Conservation (phyloP, 768 basidiomycete species). For the Xerocomellus intermedius region DNA sequence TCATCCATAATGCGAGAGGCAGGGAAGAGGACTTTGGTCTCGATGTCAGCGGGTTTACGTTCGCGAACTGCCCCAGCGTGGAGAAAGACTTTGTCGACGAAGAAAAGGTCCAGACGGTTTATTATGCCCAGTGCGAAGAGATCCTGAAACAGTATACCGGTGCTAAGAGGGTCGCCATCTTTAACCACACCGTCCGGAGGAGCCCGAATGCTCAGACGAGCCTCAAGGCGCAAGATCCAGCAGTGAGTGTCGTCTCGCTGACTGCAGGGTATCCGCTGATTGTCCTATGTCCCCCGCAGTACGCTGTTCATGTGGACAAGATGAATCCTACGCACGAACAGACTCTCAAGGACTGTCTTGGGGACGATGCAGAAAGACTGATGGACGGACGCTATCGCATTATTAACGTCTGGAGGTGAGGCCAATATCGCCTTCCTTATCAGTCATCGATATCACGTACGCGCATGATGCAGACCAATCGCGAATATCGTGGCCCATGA, state of each 20-base stretch:
- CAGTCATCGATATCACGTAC: neutral
- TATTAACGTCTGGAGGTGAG: constrained; percentile 43
- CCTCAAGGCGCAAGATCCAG: neutral
- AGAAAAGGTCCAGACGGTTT: neutral
- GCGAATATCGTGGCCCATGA: neutral
- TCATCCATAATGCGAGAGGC: neutral
- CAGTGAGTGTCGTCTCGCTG: neutral
- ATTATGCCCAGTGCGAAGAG: neutral
- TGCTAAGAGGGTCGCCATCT: neutral
- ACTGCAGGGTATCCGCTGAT: neutral
- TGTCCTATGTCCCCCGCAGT: neutral
- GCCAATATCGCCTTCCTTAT: neutral
- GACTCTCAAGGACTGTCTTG: constrained; percentile 25
- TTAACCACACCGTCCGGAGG: neutral
- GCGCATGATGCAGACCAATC: neutral
- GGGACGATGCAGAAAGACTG: constrained; percentile 41
- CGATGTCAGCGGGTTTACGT: neutral
- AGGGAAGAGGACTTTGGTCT: neutral
- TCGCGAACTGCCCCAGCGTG: neutral
- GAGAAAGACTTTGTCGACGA: neutral
- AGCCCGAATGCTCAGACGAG: neutral
- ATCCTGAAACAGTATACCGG: neutral
- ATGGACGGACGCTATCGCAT: constrained; percentile 39
- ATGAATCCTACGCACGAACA: neutral
- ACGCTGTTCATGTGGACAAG: neutral